These are phyloP conservation scores for Fabrea salina DNA, from an alignment of 169 alveolate genomes.

Conservation along the genomic window DNA sequence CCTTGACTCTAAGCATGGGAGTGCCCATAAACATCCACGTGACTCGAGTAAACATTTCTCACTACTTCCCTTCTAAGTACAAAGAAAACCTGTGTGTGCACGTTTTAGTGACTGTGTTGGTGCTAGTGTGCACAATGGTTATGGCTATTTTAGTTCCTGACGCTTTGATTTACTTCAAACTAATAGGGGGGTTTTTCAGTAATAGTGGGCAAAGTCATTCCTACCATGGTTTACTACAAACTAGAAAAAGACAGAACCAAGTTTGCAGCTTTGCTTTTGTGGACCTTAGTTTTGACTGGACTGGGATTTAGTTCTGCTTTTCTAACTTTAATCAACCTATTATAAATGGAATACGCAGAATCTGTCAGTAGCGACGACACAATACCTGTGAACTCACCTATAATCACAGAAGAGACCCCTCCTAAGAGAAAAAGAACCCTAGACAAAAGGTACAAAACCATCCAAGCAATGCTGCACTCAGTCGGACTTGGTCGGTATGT, in stretches of 20 bases:
- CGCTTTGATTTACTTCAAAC: background rate
- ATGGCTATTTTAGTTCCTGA: background rate
- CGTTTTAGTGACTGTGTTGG: background rate
- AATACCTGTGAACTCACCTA: background rate
- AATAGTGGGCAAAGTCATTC: slow-evolving; percentile 1
- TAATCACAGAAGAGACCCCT: background rate
- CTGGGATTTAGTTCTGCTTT: background rate
- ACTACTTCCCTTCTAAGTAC: background rate
- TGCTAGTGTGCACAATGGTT: background rate
- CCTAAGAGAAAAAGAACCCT: background rate
- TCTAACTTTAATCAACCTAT: background rate
- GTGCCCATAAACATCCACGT: background rate
- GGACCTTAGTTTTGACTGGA: background rate
- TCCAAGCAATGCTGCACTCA: background rate
- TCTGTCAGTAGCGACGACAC: too few species aligned
- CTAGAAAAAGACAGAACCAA: background rate
- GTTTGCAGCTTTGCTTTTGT: background rate
- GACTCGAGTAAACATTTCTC: background rate
- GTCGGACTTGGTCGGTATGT: background rate
- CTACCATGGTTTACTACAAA: background rate
- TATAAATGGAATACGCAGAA: too few species aligned
- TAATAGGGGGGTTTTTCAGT: slow-evolving; percentile 16
- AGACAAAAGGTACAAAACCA: background rate
- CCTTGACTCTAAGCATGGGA: background rate
- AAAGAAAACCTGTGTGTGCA: background rate